phyloP scores from a whole-genome alignment of 129 eudicot species.

The Apium graveolens region DNA sequence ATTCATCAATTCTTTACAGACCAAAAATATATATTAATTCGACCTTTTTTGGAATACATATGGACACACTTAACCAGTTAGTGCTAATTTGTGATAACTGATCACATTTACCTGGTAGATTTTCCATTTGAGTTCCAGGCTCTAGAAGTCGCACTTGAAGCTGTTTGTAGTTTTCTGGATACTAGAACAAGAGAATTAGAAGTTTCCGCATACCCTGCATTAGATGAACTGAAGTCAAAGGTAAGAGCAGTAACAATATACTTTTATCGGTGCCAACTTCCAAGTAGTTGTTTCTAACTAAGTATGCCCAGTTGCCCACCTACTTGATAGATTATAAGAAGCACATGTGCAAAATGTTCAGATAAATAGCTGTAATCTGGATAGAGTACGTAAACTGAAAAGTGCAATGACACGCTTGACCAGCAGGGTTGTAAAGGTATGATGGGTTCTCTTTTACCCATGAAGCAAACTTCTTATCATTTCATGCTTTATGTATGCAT shows the following conservation, averaged over 20 bases:
- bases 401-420: constrained; percentile 90
- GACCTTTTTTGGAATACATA: not conserved
- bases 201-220: constrained; percentile 86
- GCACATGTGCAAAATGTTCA: constrained; percentile 12
- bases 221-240: constrained; percentile 89
- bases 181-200: constrained; percentile 80
- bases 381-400: constrained; percentile 87
- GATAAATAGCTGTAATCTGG: constrained; percentile 96
- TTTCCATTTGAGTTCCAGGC: constrained; percentile 26
- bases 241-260: constrained; percentile 18
- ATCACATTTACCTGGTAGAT: constrained; percentile 32
- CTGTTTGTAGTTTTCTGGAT: constrained; percentile 79
- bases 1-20: not conserved
- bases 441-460: not conserved
- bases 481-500: no score
- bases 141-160: constrained; percentile 96
- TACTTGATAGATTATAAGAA: not conserved
- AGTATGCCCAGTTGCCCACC: not conserved
- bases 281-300: not conserved
- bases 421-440: constrained; percentile 78
- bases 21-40: not conserved
- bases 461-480: not conserved
- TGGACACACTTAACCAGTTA: not conserved
- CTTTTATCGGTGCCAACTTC: not conserved
- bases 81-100: not conserved